Percentiles rank a stretch among this genome's conserved stretches.
phyloP scores from a whole-genome alignment of 2,329 filamentous ascomycete species.

The Balansia obtecta region DNA sequence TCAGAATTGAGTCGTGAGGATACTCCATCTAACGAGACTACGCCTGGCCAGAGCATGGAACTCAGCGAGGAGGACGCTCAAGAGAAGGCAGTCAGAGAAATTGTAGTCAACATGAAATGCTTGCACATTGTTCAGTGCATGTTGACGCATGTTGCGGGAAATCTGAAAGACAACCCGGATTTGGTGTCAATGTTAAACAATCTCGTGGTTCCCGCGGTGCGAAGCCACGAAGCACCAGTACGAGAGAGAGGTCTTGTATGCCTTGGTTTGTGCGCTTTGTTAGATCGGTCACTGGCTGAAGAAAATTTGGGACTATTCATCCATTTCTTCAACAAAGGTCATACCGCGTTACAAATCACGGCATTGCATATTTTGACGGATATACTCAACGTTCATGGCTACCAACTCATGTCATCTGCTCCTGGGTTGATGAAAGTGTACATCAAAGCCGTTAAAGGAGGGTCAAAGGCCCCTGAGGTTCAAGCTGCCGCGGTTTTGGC shows the following conservation, averaged over 20 bases:
- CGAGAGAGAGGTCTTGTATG: constrained; percentile 83
- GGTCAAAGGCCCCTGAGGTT: constrained; percentile 56
- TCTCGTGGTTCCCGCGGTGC: constrained; percentile 85
- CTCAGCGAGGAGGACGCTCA: constrained; percentile 53
- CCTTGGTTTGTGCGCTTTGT: constrained; percentile 77
- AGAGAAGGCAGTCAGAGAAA: constrained; percentile 73
- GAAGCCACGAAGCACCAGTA: constrained; percentile 84
- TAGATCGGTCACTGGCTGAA: constrained; percentile 82
- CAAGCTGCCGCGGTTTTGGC: constrained; percentile 73
- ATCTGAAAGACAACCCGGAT: constrained; percentile 78
- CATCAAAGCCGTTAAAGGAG: constrained; percentile 64
- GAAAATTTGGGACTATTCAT: constrained; percentile 90
- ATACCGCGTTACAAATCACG: constrained; percentile 78
- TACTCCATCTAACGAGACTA: constrained; percentile 37
- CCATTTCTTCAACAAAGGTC: constrained; percentile 90
- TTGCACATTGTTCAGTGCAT: constrained; percentile 96
- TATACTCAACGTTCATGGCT: constrained; percentile 79
- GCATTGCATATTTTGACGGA: constrained; percentile 87
- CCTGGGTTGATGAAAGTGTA: constrained; percentile 75
- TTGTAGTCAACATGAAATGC: constrained; percentile 97
- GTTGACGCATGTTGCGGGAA: constrained; percentile 82
- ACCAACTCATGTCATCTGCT: constrained; percentile 56
- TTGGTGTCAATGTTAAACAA: constrained; percentile 98
- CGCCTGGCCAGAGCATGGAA: constrained; percentile 27
- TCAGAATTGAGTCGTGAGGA: constrained; percentile 67